Conservation (phyloP, 2,329 filamentous ascomycete genomes). For the Pseudogymnoascus sp. region DNA sequence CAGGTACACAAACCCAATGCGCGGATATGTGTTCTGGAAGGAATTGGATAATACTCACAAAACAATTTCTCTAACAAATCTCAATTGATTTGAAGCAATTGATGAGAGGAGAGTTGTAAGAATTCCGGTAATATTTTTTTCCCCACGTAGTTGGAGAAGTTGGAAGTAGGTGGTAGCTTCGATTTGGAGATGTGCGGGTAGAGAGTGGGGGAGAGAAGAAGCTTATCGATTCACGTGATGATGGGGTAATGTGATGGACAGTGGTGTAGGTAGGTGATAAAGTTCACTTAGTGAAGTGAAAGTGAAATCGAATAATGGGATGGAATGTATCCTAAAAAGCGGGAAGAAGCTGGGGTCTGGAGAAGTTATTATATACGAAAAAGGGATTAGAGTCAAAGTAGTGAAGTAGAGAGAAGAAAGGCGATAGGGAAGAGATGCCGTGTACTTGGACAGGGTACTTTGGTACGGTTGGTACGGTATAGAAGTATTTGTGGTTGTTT, state of each 20-base stretch:
- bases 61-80: background rate
- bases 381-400: background rate
- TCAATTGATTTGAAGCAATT: background rate
- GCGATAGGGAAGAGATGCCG: background rate
- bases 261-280: background rate
- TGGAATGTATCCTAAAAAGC: conserved; percentile 2
- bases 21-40: background rate
- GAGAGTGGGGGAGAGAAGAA: background rate
- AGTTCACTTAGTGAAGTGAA: background rate
- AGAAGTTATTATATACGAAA: conserved; percentile 6
- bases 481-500: background rate
- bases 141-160: conserved; percentile 4
- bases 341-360: conserved; percentile 1
- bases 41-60: conserved; percentile 6
- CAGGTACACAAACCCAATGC: background rate
- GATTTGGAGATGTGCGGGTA: conserved; percentile 1
- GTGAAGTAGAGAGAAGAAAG: background rate
- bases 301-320: background rate
- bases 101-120: background rate
- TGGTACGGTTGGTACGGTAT: background rate
- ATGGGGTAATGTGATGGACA: background rate
- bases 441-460: background rate
- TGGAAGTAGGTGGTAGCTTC: background rate
- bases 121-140: background rate
- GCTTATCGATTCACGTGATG: conserved; percentile 1